Evolutionary conservation across 176 grass and related monocot species (phyloP).

Genomic region (Coix lacrymajobi): DNA sequence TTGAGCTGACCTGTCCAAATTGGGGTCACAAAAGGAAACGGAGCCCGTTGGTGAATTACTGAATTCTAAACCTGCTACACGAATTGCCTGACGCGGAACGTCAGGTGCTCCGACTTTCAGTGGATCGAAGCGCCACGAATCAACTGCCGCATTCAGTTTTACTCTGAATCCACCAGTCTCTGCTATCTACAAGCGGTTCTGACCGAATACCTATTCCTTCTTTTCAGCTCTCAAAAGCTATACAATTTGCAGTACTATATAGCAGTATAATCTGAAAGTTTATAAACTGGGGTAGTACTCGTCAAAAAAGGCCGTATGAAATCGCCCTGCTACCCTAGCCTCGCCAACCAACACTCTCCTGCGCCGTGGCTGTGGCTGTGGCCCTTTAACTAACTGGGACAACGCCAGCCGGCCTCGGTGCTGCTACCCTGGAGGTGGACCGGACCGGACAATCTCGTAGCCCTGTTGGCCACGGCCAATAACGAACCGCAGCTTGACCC

Average conservation of each 20-base stretch:
- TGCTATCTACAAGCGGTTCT: background rate
- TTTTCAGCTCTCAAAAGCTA: background rate
- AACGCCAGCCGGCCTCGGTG: background rate
- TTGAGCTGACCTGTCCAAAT: background rate
- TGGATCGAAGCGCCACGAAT: background rate
- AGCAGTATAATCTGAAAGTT: background rate
- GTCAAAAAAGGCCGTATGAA: conserved; percentile 29
- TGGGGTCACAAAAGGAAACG: background rate
- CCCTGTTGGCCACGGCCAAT: background rate
- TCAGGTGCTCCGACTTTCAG: background rate
- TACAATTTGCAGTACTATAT: background rate
- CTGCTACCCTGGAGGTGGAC: background rate
- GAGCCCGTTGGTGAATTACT: background rate
- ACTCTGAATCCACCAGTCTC: background rate
- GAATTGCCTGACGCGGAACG: background rate
- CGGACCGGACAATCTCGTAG: background rate
- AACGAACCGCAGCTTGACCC: background rate
- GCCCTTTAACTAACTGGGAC: conserved; percentile 30
- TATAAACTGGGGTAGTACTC: background rate
- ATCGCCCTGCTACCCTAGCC: background rate
- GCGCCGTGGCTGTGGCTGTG: background rate
- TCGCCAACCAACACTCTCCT: background rate
- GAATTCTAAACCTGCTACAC: background rate
- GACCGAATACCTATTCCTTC: background rate
- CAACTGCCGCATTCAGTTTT: conserved; percentile 11